phyloP scores from a whole-genome alignment of 495 filamentous ascomycete genomes.

The Paragyromitra xinjiangensis region DNA sequence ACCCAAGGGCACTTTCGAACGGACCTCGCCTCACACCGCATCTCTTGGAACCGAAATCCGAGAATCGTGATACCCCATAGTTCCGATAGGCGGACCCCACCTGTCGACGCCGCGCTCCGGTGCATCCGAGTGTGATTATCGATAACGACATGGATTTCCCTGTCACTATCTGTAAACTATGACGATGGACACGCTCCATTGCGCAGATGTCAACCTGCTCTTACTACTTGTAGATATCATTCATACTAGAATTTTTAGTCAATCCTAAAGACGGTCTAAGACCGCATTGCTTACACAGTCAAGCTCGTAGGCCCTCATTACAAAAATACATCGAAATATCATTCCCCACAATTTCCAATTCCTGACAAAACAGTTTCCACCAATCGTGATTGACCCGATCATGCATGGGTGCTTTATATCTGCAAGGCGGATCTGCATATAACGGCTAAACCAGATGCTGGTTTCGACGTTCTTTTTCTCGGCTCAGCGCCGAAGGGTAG shows the following conservation, averaged over 20 bases:
- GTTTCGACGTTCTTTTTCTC: no score
- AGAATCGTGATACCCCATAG: background rate
- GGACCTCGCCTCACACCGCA: background rate
- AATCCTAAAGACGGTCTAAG: background rate
- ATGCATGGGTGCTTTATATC: background rate
- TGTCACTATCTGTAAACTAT: background rate
- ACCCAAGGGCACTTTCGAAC: background rate
- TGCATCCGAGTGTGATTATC: background rate
- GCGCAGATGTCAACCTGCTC: background rate
- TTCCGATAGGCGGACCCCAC: conserved; percentile 18
- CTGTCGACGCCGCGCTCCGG: conserved; percentile 2
- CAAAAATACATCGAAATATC: background rate
- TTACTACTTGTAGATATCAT: conserved; percentile 1
- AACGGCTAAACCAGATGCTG: no score
- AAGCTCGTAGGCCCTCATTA: background rate
- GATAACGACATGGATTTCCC: background rate
- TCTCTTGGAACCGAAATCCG: background rate
- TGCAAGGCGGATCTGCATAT: no score
- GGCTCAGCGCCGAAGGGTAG: no score
- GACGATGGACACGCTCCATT: background rate
- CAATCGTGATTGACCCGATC: conserved; percentile 10
- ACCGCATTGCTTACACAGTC: conserved; percentile 1
- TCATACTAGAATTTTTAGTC: background rate
- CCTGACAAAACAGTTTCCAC: background rate
- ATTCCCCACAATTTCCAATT: conserved; percentile 7